Percentiles rank a stretch among this genome's conserved stretches.
phyloP scores from a whole-genome alignment of 148 eudicot genomes.

The Simmondsia chinensis region DNA sequence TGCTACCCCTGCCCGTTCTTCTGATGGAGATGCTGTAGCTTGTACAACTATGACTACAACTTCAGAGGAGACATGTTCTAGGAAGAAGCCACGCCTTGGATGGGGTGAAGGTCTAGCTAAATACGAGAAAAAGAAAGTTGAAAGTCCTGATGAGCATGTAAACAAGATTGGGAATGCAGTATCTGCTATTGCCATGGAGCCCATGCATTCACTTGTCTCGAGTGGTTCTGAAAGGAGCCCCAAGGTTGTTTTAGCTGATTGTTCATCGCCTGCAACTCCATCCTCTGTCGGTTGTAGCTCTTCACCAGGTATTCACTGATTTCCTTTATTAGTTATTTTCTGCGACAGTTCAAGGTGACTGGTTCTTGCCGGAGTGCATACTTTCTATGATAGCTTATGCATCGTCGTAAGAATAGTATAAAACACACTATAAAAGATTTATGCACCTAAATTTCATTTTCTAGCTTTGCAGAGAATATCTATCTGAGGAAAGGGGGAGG shows the following conservation, averaged over 20 bases:
- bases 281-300: slow-evolving; percentile 76
- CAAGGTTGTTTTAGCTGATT: slow-evolving; percentile 35
- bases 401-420: too few species aligned
- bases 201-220: slow-evolving; percentile 22
- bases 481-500: too few species aligned
- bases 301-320: slow-evolving; percentile 89
- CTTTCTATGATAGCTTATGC: too few species aligned
- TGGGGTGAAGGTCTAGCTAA: slow-evolving; percentile 98
- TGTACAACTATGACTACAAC: slow-evolving; percentile 25
- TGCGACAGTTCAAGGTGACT: background rate
- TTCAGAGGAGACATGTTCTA: slow-evolving; percentile 46
- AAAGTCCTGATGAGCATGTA: slow-evolving; percentile 49
- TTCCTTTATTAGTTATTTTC: too few species aligned
- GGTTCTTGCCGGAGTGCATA: too few species aligned
- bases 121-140: slow-evolving; percentile 86
- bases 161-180: slow-evolving; percentile 18
- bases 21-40: slow-evolving; percentile 41
- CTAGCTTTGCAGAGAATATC: too few species aligned
- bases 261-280: slow-evolving; percentile 80
- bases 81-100: slow-evolving; percentile 85
- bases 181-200: slow-evolving; percentile 26
- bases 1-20: slow-evolving; percentile 34
- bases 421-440: too few species aligned
- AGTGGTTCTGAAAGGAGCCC: slow-evolving; percentile 56
- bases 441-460: too few species aligned